Evolutionary conservation across 78 protist genomes (phyloP).

Genomic region (Dictyostelium capitatum): DNA sequence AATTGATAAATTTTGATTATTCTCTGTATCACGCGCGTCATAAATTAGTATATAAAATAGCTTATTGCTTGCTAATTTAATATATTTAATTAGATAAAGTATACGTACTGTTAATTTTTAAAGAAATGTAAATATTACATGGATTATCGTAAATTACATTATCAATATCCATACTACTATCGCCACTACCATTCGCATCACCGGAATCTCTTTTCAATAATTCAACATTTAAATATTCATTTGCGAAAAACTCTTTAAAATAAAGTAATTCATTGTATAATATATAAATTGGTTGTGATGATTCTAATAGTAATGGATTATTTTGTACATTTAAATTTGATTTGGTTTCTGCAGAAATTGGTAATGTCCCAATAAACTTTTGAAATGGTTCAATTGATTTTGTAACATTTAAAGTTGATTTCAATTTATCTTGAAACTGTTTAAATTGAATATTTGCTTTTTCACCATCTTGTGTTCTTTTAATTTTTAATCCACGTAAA

Average conservation of each 20-base stretch:
- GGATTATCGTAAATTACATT: background rate
- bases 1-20: background rate
- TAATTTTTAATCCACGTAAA: background rate
- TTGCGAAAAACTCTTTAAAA: conserved; percentile 15
- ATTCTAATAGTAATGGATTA: conserved; percentile 2
- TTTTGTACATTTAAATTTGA: background rate
- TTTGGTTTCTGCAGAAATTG: background rate
- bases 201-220: background rate
- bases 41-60: too few relatives aligned
- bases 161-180: background rate
- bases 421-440: conserved; percentile 37
- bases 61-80: too few relatives aligned
- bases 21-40: too few relatives aligned
- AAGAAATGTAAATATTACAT: background rate
- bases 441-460: conserved; percentile 8
- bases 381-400: conserved; percentile 33
- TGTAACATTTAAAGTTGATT: background rate
- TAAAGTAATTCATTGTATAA: conserved; percentile 24
- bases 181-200: background rate
- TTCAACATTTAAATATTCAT: background rate
- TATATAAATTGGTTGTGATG: conserved; percentile 49
- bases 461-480: background rate
- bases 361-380: background rate
- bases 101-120: background rate
- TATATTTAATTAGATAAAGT: background rate